Conservation (phyloP, 441 rosid genomes). For the Erodium chrysanthum region DNA sequence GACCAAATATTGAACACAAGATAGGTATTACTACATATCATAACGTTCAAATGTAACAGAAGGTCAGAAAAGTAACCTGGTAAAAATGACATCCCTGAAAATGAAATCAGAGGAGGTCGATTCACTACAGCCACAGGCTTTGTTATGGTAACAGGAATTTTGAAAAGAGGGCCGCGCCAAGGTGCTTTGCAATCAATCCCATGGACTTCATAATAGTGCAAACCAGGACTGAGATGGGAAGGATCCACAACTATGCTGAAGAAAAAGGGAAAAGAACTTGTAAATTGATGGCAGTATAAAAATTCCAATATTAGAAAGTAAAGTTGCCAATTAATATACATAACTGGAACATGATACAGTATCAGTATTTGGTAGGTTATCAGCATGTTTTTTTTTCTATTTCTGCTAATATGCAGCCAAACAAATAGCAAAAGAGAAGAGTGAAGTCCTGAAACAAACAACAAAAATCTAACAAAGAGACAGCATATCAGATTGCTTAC, state of each 20-base stretch:
- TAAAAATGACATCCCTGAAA: conserved; percentile 65
- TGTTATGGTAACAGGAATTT: conserved; percentile 77
- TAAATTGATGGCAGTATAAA: conserved; percentile 14
- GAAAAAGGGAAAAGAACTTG: conserved; percentile 18
- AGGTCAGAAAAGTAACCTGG: conserved; percentile 48
- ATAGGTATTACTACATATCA: not conserved
- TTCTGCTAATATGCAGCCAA: not conserved
- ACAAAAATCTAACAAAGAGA: not conserved
- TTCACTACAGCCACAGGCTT: conserved; percentile 55
- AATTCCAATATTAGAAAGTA: conserved; percentile 12
- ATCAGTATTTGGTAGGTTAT: not conserved
- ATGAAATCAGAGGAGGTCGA: conserved; percentile 65
- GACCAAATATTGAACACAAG: not conserved
- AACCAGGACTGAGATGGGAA: conserved; percentile 64
- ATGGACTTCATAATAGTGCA: conserved; percentile 81
- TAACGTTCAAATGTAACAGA: conserved; percentile 4
- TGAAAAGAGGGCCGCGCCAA: conserved; percentile 89
- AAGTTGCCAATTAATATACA: not conserved
- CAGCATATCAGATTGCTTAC: not conserved
- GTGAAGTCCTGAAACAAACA: not conserved
- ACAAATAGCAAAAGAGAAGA: not conserved
- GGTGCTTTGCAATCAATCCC: conserved; percentile 95
- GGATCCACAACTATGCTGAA: conserved; percentile 95
- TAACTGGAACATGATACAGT: not conserved
- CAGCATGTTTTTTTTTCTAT: not conserved